Evolutionary conservation across 2,329 filamentous ascomycete species (phyloP).

Genomic region (Alternaria arborescens): DNA sequence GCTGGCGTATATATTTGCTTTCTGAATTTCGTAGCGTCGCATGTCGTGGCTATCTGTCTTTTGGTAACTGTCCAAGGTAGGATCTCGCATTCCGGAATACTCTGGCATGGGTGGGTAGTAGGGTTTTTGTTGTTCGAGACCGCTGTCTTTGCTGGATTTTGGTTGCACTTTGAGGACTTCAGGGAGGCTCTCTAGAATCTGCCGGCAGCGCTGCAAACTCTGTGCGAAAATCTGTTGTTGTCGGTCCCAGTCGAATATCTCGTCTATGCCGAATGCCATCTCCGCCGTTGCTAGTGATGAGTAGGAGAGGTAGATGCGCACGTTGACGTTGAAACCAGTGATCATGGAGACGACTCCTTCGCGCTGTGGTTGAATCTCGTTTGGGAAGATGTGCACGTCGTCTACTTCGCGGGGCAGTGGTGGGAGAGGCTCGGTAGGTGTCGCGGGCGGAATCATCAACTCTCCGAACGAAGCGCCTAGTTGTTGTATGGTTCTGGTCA

Average conservation of each 20-base stretch:
- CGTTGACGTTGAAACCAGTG: constrained; percentile 81
- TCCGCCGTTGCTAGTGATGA: constrained; percentile 81
- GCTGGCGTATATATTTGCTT: constrained; percentile 86
- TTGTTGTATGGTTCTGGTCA: constrained; percentile 74
- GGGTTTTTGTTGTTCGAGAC: constrained; percentile 39
- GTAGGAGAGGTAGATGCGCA: constrained; percentile 82
- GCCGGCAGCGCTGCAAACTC: constrained; percentile 74
- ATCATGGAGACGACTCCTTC: constrained; percentile 73
- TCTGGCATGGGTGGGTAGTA: constrained; percentile 51
- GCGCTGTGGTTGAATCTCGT: constrained; percentile 75
- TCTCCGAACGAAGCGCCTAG: constrained; percentile 76
- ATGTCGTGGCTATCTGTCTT: constrained; percentile 46
- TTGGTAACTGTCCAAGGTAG: constrained; percentile 32
- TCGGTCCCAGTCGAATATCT: constrained; percentile 77
- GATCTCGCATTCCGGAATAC: constrained; percentile 42
- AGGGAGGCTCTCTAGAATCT: constrained; percentile 72
- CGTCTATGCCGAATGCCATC: constrained; percentile 80
- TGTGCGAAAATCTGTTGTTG: constrained; percentile 77
- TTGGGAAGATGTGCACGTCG: constrained; percentile 78
- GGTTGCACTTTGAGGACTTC: constrained; percentile 69
- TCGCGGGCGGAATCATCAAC: constrained; percentile 78
- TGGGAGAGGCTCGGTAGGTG: constrained; percentile 77
- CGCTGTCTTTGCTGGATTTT: constrained; percentile 49
- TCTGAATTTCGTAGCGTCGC: constrained; percentile 80
- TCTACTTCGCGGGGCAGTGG: constrained; percentile 83